phyloP scores from a whole-genome alignment of 1,139 yeast genomes.

The Pichia sp. region DNA sequence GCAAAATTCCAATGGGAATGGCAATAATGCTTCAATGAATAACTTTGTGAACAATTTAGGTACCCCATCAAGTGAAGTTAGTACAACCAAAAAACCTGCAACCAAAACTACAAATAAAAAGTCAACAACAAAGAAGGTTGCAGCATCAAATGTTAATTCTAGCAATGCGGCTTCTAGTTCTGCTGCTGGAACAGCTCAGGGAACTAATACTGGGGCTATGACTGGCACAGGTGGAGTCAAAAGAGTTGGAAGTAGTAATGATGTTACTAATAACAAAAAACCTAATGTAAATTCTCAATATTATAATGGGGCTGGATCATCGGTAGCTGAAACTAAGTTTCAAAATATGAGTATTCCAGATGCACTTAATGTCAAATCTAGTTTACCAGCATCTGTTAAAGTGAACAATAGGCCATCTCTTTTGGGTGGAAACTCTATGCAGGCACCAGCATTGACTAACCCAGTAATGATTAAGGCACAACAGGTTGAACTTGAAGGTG shows the following conservation, averaged over 20 bases:
- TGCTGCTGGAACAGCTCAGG: conserved; percentile 11
- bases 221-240: conserved; percentile 12
- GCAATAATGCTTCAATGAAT: not conserved
- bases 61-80: not conserved
- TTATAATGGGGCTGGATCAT: conserved; percentile 34
- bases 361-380: conserved; percentile 56
- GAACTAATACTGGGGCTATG: conserved; percentile 29
- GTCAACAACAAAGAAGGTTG: conserved; percentile 8
- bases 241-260: conserved; percentile 3
- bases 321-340: conserved; percentile 41
- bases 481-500: conserved; percentile 73
- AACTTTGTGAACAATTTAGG: not conserved
- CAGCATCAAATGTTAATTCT: conserved; percentile 13
- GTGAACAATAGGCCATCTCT: conserved; percentile 66
- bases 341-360: conserved; percentile 71
- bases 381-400: conserved; percentile 54
- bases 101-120: conserved; percentile 1
- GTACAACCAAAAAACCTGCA: conserved; percentile 1
- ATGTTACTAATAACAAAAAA: not conserved
- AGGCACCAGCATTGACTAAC: conserved; percentile 55
- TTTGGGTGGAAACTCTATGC: conserved; percentile 78
- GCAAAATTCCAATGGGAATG: not conserved
- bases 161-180: conserved; percentile 11
- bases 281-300: not conserved
- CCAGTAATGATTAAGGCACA: conserved; percentile 78